Conservation (phyloP, 2,329 filamentous ascomycete genomes). For the Whalleya microplaca region DNA sequence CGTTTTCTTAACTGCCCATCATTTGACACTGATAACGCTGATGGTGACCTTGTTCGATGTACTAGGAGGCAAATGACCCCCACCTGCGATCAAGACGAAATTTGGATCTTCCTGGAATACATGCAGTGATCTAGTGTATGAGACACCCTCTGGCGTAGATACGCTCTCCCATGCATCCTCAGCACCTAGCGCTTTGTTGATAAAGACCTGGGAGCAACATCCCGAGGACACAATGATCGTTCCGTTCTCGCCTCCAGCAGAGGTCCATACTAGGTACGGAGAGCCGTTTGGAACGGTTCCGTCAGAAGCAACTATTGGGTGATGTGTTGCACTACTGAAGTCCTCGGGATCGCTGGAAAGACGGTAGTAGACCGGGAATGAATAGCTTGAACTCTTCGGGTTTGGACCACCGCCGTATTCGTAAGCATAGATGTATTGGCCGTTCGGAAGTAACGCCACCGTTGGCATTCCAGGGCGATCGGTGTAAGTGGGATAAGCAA, state of each 20-base stretch:
- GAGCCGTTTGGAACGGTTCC: constrained; percentile 35
- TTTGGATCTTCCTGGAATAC: constrained; percentile 31
- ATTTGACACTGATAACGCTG: constrained; percentile 28
- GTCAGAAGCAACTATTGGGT: constrained; percentile 27
- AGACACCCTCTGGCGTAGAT: constrained; percentile 28
- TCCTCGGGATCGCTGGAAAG: constrained; percentile 35
- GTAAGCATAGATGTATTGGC: constrained; percentile 60
- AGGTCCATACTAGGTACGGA: constrained; percentile 41
- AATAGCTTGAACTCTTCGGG: constrained; percentile 21
- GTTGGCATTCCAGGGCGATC: constrained; percentile 45
- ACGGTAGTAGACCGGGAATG: constrained; percentile 40
- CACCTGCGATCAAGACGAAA: constrained; percentile 41
- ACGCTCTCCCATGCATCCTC: constrained; percentile 35
- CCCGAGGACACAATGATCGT: constrained; percentile 40
- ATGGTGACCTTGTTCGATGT: constrained; percentile 43
- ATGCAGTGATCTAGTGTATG: constrained; percentile 34
- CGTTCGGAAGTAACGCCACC: constrained; percentile 60
- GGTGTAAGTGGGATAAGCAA: constrained; percentile 51
- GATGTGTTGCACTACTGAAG: constrained; percentile 29
- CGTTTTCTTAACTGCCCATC: background rate
- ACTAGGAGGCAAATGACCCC: constrained; percentile 43
- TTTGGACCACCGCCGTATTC: constrained; percentile 39
- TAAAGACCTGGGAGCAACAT: constrained; percentile 35
- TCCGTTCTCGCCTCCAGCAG: constrained; percentile 36
- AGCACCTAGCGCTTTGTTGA: constrained; percentile 37